These are phyloP conservation scores for Ambrosia trifida DNA, from an alignment of 129 eudicot genomes.

Conservation along the genomic window DNA sequence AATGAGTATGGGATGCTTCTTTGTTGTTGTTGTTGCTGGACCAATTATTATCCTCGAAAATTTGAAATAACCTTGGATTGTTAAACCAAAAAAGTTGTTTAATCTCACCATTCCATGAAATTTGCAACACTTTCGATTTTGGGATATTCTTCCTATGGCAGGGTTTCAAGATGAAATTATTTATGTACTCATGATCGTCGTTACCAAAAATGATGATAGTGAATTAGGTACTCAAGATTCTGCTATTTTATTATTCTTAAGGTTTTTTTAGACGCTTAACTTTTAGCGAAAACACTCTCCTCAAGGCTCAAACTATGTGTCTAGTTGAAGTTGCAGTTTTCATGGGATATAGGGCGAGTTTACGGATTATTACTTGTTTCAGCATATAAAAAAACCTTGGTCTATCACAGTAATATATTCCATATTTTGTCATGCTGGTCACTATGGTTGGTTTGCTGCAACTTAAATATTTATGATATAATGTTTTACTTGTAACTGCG, in stretches of 20 bases:
- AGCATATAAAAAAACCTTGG: neutral
- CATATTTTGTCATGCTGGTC: too few relatives aligned
- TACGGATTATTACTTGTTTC: neutral
- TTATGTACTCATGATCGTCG: neutral
- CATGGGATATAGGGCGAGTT: constrained; percentile 1
- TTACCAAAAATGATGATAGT: constrained; percentile 8
- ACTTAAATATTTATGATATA: neutral
- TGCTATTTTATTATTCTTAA: neutral
- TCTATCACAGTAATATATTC: neutral
- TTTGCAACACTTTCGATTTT: constrained; percentile 1
- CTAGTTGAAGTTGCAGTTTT: constrained; percentile 10
- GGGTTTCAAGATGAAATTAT: constrained; percentile 13
- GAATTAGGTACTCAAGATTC: constrained; percentile 19
- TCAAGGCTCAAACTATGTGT: neutral
- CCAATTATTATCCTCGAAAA: neutral
- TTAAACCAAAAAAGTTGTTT: neutral
- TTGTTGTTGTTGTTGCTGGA: neutral
- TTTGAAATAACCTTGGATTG: neutral
- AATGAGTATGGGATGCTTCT: neutral
- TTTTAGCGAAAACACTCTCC: neutral
- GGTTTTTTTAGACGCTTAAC: constrained; percentile 3
- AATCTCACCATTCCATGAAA: neutral
- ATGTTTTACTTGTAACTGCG: neutral
- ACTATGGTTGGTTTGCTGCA: too few relatives aligned
- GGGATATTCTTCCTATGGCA: constrained; percentile 9